Base-by-base conservation (phyloP, 1,284 basidiomycete species). In the Entoloma clypeatum region DNA sequence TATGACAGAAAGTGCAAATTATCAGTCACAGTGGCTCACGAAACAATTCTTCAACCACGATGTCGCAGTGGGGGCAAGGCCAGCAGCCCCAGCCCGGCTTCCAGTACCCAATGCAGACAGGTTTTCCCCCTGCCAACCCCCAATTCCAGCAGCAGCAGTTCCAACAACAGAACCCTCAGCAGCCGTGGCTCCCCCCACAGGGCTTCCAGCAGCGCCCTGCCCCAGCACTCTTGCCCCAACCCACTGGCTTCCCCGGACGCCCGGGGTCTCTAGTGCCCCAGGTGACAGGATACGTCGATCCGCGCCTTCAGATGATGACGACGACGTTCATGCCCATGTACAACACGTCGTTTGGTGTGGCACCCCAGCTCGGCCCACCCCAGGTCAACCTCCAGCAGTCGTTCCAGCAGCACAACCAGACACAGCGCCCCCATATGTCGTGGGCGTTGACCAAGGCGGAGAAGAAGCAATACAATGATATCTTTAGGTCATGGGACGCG, bases 381-480 rank as follows among this genome's bases (percentile, higher is more conserved):
- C 67, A 74, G 57, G 65, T 75, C 36, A 67, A 71, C 23, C 70
- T 91, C 3, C 82, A 87, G 58, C 84, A 89, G 56, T 81, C 79
- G 21, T 81, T 92, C 61, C 81, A 86, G 62, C 83, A 89, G 55
- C 76, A 84, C 51, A 88, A 89, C 57, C 81, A 90, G 61, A 67
- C 80, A 39, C 76, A 83, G 44, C 75, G 82, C 5, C 89, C 89
- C 16, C 83, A 81, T 55, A 75, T 98, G 17, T 83, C 92, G 0
- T 99, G 96, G 95, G 77, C 83, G 0, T 69, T 98, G 43, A 83
- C 81, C 14, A 88, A 89, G 61, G 80, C 84, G 26, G 95, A 99
- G 71, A 93, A 93, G 73, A 97, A 97, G 72, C 87, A 86, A 55
- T 99, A 99, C 59, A 92, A 98, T 62, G 79, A 89, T 59, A 95